Conservation (phyloP, 1,284 basidiomycete genomes). For the Limonomyces culmigenus region DNA sequence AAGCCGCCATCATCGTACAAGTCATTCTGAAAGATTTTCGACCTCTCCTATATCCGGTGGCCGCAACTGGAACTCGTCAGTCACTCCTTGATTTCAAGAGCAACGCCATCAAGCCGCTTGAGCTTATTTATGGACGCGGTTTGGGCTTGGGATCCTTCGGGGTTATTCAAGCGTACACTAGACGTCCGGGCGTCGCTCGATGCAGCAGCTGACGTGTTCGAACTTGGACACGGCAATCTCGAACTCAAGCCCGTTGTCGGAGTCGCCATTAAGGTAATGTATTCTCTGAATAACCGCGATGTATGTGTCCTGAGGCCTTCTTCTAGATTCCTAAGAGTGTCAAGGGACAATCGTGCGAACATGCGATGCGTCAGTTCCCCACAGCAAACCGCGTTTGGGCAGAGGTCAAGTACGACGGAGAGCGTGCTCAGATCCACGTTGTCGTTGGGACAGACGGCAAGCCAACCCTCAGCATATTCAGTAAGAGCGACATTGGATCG, state of each 20-base stretch:
- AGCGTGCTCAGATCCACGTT: slow-evolving; percentile 78
- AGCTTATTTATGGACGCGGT: too few relatives aligned
- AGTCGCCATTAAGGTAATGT: slow-evolving; percentile 34
- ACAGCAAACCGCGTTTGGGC: slow-evolving; percentile 43
- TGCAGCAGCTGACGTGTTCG: too few relatives aligned
- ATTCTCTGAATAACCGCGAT: too few relatives aligned
- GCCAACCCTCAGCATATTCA: slow-evolving; percentile 56
- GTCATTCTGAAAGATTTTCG: slow-evolving; percentile 74
- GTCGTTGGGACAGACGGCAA: slow-evolving; percentile 16
- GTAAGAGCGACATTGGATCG: slow-evolving; percentile 67
- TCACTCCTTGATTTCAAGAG: slow-evolving; percentile 41
- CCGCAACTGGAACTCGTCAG: too few relatives aligned
- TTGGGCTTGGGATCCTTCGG: too few relatives aligned
- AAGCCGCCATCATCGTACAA: slow-evolving; percentile 56
- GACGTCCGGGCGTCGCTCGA: too few relatives aligned
- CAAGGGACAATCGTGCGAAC: slow-evolving; percentile 43
- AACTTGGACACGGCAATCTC: slow-evolving; percentile 21
- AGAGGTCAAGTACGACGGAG: slow-evolving; percentile 86
- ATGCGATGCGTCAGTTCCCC: slow-evolving; percentile 24
- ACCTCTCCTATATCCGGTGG: slow-evolving; percentile 56
- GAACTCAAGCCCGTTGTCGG: slow-evolving; percentile 19
- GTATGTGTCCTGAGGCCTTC: neutral
- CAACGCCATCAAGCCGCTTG: slow-evolving; percentile 36
- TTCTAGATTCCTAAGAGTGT: slow-evolving; percentile 64
- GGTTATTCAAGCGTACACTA: too few relatives aligned